phyloP scores from a whole-genome alignment of 2,329 filamentous ascomycete species.

The Aspergillus neoniger region DNA sequence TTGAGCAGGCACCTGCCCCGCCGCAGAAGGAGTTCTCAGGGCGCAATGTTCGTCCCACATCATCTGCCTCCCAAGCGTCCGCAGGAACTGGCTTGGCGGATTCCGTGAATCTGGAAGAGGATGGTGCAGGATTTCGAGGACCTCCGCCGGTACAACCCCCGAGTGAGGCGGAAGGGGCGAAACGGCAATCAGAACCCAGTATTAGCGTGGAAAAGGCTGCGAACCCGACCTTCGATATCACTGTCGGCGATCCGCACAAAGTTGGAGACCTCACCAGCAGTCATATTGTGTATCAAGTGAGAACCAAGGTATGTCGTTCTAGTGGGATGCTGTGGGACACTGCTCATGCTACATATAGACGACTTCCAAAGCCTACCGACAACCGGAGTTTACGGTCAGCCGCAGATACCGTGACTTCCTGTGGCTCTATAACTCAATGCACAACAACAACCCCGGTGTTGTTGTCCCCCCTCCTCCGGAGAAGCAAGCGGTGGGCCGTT shows the following conservation, averaged over 20 bases:
- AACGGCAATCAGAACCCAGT: conserved; percentile 68
- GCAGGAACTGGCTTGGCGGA: conserved; percentile 59
- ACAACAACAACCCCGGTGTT: conserved; percentile 90
- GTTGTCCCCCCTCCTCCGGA: conserved; percentile 95
- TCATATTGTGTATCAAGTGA: conserved; percentile 95
- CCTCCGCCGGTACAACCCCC: conserved; percentile 61
- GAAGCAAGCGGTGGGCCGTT: conserved; percentile 95
- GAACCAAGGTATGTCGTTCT: conserved; percentile 71
- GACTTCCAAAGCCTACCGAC: conserved; percentile 91
- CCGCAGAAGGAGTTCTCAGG: conserved; percentile 59
- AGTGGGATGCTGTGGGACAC: not conserved
- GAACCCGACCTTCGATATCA: conserved; percentile 87
- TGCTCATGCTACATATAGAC: conserved; percentile 59
- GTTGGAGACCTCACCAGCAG: conserved; percentile 95
- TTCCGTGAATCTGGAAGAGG: conserved; percentile 71
- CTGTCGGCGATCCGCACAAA: conserved; percentile 94
- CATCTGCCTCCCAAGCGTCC: conserved; percentile 48
- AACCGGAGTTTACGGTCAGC: conserved; percentile 89
- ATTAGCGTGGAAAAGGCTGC: conserved; percentile 90
- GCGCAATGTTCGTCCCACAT: conserved; percentile 41
- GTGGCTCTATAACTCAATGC: conserved; percentile 94
- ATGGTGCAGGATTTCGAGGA: conserved; percentile 64
- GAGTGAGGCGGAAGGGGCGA: conserved; percentile 44
- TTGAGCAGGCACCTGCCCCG: conserved; percentile 59
- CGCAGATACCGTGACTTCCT: conserved; percentile 94